Evolutionary conservation across 257 asterid genomes (phyloP), one percentile per base, ranked within the genome.

Genomic region (Marsdenia floribunda): DNA sequence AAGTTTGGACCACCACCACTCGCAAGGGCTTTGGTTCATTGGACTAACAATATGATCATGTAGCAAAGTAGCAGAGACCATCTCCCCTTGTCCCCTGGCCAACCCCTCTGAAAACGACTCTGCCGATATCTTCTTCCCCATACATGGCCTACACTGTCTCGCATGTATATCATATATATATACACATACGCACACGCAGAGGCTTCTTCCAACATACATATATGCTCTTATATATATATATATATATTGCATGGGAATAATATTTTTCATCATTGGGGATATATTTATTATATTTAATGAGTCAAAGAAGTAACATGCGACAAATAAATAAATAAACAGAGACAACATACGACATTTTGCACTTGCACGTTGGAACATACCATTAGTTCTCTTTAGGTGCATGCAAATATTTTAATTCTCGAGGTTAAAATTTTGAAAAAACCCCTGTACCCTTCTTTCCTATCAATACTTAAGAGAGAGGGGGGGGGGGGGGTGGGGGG

Each of bases 71-170:
- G 76, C 78, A 63, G 71, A 80, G 78, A 83, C 77, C 85, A 79
- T 77, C 76, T 49, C 53, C 64, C 26, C 63, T 73, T 90, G 91
- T 85, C 88, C 83, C 84, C 86, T 77, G 70, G 78, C 80, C 77
- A 83, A 76, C 88, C 89, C 84, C 91, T 75, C 19, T 80, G 86
- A 83, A 79, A 81, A 59, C 76, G 85, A 89, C 92, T 38, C 75
- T 65, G 76, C 76, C 79, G 80, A 84, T 87, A 81, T 82, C 86
- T 82, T 74, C 76, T 67, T 70, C 82, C 77, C 77, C 76, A 15
- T 83, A 71, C 54, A 83, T 85, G 88, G 87, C 84, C 96, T 82
- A 80, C 58, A 6, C 52, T 79, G 83, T 77, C 77, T 42, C 80
- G 29, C 80, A 59, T 37, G 67, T 18, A 44, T 7, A 9, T 70